Evolutionary conservation across 129 eudicot species (phyloP).

Genomic region (Pulicaria dysenterica): DNA sequence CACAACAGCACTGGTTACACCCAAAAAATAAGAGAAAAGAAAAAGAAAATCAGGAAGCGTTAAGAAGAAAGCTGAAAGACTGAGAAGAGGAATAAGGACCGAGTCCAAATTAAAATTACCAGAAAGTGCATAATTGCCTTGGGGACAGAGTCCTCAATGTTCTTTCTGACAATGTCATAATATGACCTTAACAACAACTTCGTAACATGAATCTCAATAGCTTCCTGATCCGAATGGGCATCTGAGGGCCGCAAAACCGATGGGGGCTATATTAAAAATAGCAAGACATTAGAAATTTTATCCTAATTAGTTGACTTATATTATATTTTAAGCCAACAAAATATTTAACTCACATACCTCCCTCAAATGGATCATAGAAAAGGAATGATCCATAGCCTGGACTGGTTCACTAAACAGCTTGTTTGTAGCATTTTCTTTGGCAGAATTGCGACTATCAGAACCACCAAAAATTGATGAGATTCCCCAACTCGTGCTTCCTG

Average conservation of each 20-base stretch:
- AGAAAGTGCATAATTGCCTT: slow-evolving; percentile 99
- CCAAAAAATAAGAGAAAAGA: neutral
- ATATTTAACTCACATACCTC: slow-evolving; percentile 55
- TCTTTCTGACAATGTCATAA: slow-evolving; percentile 94
- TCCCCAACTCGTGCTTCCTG: slow-evolving; percentile 80
- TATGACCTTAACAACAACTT: slow-evolving; percentile 79
- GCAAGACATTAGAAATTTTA: slow-evolving; percentile 18
- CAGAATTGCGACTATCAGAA: slow-evolving; percentile 60
- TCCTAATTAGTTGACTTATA: neutral
- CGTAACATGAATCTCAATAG: slow-evolving; percentile 73
- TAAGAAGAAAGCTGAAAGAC: slow-evolving; percentile 4
- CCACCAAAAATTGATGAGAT: slow-evolving; percentile 90
- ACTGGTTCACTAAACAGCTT: slow-evolving; percentile 68
- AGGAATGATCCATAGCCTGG: slow-evolving; percentile 59
- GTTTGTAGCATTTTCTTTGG: slow-evolving; percentile 62
- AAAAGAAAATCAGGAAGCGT: neutral
- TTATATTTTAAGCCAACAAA: neutral
- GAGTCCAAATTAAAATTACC: slow-evolving; percentile 49
- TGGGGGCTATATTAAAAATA: slow-evolving; percentile 70
- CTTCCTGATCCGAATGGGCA: slow-evolving; percentile 73
- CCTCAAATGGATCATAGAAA: slow-evolving; percentile 77
- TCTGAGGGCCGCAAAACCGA: slow-evolving; percentile 83
- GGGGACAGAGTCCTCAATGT: slow-evolving; percentile 87
- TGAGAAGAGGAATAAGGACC: neutral
- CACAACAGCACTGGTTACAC: neutral